These are phyloP conservation scores for Fusarium sp. DNA, from an alignment of 2,329 filamentous ascomycete genomes.

Conservation along the genomic window DNA sequence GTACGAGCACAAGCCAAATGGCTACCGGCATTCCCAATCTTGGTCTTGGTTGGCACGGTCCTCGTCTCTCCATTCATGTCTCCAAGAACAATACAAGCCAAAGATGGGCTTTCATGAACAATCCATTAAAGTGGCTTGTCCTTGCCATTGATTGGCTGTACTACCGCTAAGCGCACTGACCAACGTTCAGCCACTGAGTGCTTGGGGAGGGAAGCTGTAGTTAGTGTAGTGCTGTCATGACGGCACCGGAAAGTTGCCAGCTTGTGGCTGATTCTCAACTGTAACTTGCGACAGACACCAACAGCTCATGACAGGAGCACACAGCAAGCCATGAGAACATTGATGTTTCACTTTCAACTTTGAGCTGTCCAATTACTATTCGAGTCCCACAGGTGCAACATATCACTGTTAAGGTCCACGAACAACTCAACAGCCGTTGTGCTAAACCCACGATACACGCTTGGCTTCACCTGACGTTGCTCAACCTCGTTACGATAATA, in stretches of 20 bases:
- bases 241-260: constrained; percentile 37
- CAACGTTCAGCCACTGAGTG: constrained; percentile 18
- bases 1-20: constrained; percentile 5
- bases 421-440: background rate
- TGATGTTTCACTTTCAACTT: background rate
- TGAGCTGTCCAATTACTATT: background rate
- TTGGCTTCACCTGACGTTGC: constrained; percentile 19
- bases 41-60: constrained; percentile 14
- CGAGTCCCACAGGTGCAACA: background rate
- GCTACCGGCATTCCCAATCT: background rate
- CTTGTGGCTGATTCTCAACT: constrained; percentile 34
- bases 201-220: background rate
- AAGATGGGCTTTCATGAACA: background rate
- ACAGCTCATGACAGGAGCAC: constrained; percentile 20
- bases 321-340: constrained; percentile 4
- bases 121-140: constrained; percentile 15
- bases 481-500: background rate
- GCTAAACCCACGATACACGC: constrained; percentile 1
- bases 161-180: constrained; percentile 32
- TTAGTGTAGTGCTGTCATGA: constrained; percentile 34
- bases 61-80: constrained; percentile 20
- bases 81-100: constrained; percentile 34
- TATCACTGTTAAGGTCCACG: background rate
- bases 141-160: constrained; percentile 32
- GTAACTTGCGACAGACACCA: constrained; percentile 31